A percentile compares a stretch with the other conserved stretches of the same genome.
Evolutionary conservation across 805 yeast genomes (phyloP).

Genomic region (Barnettozyma salicaria): DNA sequence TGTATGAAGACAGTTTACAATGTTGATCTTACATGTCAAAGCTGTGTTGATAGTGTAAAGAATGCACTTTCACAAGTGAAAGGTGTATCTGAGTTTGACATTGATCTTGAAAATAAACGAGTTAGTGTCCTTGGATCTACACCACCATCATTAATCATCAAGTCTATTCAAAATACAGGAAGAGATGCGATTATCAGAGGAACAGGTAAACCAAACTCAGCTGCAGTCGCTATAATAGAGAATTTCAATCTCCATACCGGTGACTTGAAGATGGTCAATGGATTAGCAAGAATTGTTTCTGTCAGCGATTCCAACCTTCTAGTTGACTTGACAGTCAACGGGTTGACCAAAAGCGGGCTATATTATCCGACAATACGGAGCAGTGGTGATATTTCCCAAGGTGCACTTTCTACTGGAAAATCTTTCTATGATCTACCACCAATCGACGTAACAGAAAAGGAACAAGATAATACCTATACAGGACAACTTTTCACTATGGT

Average conservation of each 20-base stretch:
- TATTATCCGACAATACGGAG: conserved; percentile 66
- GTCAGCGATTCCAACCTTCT: conserved; percentile 47
- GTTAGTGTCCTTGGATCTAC: conserved; percentile 63
- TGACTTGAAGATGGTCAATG: conserved; percentile 56
- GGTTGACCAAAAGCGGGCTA: conserved; percentile 48
- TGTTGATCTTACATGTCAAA: conserved; percentile 75
- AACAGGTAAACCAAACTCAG: conserved; percentile 77
- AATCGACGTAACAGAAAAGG: conserved; percentile 26
- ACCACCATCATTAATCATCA: conserved; percentile 72
- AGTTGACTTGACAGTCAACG: conserved; percentile 76
- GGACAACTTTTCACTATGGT: conserved; percentile 43
- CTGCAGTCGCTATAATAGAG: conserved; percentile 89
- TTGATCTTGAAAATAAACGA: conserved; percentile 53
- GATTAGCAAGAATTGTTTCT: conserved; percentile 79
- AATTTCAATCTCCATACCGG: conserved; percentile 42
- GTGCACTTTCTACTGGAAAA: conserved; percentile 62
- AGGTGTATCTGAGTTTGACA: conserved; percentile 46
- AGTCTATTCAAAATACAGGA: conserved; percentile 65
- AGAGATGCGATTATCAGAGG: conserved; percentile 91
- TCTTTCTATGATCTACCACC: conserved; percentile 31
- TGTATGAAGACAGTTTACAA: conserved; percentile 57
- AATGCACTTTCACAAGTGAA: conserved; percentile 43
- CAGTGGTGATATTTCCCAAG: conserved; percentile 71
- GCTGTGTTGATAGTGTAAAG: conserved; percentile 27
- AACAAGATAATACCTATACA: conserved; percentile 25